Conservation (phyloP, 352 stramenopile genomes). For the Pythium aquatile region DNA sequence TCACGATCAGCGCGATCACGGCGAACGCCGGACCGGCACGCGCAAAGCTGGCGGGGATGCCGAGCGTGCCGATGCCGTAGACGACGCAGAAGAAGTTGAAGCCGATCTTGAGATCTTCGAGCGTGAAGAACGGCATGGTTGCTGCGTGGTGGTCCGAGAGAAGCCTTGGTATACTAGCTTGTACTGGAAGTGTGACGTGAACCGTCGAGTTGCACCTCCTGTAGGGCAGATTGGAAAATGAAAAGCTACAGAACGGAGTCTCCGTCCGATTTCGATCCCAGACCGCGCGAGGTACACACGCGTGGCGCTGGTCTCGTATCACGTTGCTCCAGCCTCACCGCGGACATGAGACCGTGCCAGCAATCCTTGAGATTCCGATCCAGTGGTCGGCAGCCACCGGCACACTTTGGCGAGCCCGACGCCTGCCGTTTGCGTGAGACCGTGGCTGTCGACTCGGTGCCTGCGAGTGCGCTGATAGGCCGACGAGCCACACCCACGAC, state of each 20-base stretch:
- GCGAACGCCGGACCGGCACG: constrained; percentile 39
- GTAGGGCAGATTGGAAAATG: constrained; percentile 1
- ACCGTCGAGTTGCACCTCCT: no score
- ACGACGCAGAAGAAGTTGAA: constrained; percentile 62
- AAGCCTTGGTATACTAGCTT: no score
- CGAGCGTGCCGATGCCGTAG: constrained; percentile 55
- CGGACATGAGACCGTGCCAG: no score
- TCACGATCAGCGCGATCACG: constrained; percentile 36
- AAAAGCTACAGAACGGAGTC: neutral
- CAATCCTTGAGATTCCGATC: neutral
- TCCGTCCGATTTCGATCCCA: no score
- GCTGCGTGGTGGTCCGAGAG: no score
- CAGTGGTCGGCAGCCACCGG: neutral
- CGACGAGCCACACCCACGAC: neutral
- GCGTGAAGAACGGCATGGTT: constrained; percentile 13
- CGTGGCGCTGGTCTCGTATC: no score
- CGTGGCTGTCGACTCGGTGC: neutral
- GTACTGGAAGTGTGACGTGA: no score
- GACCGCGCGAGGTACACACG: no score
- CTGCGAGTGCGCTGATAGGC: constrained; percentile 1
- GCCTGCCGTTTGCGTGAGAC: neutral
- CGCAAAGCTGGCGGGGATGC: constrained; percentile 50
- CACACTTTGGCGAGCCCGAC: neutral
- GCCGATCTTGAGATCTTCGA: constrained; percentile 45
- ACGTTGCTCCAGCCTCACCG: no score